Evolutionary conservation across 2,329 filamentous ascomycete genomes (phyloP), one percentile per base, ranked within the genome.

Genomic region (Aureobasidium sp.): DNA sequence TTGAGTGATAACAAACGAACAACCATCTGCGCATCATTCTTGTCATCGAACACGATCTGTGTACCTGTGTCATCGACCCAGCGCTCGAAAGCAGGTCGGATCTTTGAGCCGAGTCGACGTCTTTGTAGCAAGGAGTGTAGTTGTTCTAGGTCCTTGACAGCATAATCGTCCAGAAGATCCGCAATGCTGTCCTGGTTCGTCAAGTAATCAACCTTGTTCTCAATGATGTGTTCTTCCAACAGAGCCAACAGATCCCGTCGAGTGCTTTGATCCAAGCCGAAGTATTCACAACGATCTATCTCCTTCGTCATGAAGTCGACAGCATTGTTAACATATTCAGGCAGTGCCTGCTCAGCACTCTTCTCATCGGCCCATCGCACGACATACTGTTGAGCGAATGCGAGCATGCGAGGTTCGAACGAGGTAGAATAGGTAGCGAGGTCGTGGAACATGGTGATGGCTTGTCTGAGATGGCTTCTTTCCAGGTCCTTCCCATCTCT

Each of bases 11-110:
- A 79, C 5, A 99, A 79, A 37, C 89, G 85, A 5, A 90, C 77
- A 1, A 99, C 87, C 92, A 99, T 97, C 55, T 92, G 86, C 20
- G 92, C 86, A 52, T 88, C 87, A 41, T 87, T 85, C 37, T 87
- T 84, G 55, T 87, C 87, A 70, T 96, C 90, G 64, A 89, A 86
- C 5, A 97, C 87, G 63, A 99, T 93, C 1, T 74, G 76, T 0
- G 87, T 84, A 0, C 94, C 94, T 5, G 90, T 84, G 26, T 82
- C 79, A 53, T 87, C 82, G 60, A 97, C 92, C 76, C 94, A 96
- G 37, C 83, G 81, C 67, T 85, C 84, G 80, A 96, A 97, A 0
- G 91, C 85, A 3, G 79, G 72, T 67, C 85, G 88, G 44, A 99
- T 77, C 64, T 84, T 83, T 67, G 82, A 81, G 32, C 90, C 88